Evolutionary conservation across 345 rosid species (phyloP).

Genomic region (Bretschneidera sinensis): DNA sequence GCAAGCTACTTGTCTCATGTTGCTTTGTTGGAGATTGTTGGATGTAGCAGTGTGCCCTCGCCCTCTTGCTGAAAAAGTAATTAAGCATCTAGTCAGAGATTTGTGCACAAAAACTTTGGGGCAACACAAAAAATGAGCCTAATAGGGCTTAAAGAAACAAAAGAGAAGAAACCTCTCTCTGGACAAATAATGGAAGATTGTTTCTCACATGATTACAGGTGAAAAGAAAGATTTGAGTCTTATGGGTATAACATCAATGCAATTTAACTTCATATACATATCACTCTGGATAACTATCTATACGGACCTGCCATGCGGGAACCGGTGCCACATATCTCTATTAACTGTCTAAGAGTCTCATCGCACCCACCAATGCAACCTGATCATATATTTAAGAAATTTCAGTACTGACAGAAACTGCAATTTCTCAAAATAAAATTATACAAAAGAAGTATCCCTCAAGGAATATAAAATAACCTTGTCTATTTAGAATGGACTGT

Average conservation of each 20-base stretch:
- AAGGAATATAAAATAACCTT: neutral
- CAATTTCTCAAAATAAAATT: neutral
- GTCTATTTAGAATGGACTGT: neutral
- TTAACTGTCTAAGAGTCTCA: slow-evolving; percentile 64
- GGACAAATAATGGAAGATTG: neutral
- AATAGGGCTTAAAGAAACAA: neutral
- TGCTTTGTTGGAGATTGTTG: slow-evolving; percentile 52
- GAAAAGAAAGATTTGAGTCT: neutral
- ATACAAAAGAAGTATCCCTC: neutral
- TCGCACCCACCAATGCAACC: slow-evolving; percentile 98
- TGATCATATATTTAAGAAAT: slow-evolving; percentile 25
- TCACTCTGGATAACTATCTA: neutral
- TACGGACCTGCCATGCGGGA: slow-evolving; percentile 72
- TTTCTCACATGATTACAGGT: neutral
- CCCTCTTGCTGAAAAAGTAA: slow-evolving; percentile 45
- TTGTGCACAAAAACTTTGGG: neutral
- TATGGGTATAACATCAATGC: neutral
- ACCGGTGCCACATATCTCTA: slow-evolving; percentile 93
- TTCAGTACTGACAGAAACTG: slow-evolving; percentile 6
- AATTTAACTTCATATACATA: neutral
- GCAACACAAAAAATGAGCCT: neutral
- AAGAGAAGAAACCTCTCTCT: neutral
- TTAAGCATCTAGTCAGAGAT: slow-evolving; percentile 7
- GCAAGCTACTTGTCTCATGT: slow-evolving; percentile 49
- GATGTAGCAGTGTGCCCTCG: slow-evolving; percentile 44